Conservation (phyloP, 495 filamentous ascomycete species). For the Hypoxylon subgilvum region DNA sequence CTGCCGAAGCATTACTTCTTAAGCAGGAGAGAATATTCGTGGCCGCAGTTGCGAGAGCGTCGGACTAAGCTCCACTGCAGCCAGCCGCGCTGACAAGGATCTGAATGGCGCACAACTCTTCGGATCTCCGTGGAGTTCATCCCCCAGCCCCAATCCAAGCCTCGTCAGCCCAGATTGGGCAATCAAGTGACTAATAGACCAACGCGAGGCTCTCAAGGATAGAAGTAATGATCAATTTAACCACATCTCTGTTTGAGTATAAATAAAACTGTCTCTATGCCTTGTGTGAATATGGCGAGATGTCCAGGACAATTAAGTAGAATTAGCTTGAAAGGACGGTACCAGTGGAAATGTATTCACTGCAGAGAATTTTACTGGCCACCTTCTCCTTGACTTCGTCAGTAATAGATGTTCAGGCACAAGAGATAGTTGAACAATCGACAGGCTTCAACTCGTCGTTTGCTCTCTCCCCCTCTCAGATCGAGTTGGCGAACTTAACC, state of each 20-base stretch:
- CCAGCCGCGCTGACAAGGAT: no score
- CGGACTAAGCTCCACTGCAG: no score
- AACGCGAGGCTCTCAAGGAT: not conserved
- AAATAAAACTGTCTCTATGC: not conserved
- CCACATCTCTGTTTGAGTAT: not conserved
- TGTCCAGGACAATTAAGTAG: not conserved
- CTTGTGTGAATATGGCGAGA: not conserved
- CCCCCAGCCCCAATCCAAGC: no score
- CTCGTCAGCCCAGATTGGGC: not conserved
- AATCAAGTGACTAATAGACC: not conserved
- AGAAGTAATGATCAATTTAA: not conserved
- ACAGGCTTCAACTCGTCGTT: conserved; percentile 49
- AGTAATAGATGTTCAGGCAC: conserved; percentile 1
- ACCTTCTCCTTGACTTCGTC: not conserved
- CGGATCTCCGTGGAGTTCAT: not conserved
- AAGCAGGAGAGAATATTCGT: no score
- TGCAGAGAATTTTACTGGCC: not conserved
- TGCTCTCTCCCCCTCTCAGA: conserved; percentile 39
- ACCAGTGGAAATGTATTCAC: not conserved
- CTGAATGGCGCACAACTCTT: not conserved
- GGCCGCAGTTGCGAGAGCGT: no score
- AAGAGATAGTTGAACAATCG: conserved; percentile 11
- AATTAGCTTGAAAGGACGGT: not conserved
- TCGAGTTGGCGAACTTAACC: conserved; percentile 39
- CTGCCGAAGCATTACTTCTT: no score